A percentile compares a stretch with the other conserved stretches of the same genome.
Evolutionary conservation across 305 asterid species (phyloP).

Genomic region (Solanum aculeatissimum): DNA sequence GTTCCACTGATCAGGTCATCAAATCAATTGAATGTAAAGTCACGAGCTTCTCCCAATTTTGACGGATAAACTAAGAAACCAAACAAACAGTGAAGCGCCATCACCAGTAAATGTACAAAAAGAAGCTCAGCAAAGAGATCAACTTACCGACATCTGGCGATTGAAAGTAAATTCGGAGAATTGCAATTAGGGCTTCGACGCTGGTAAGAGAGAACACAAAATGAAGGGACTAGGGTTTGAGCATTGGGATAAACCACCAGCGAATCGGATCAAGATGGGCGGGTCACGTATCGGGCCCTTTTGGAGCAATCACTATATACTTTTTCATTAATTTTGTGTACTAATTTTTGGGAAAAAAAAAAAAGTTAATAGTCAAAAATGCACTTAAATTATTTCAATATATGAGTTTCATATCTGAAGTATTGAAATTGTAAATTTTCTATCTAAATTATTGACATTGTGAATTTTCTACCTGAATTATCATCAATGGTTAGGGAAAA

Average conservation of each 20-base stretch:
- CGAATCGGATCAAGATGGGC: not conserved
- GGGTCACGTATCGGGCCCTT: not conserved
- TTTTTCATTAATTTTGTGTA: not conserved
- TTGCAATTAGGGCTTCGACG: not conserved
- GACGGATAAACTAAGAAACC: not conserved
- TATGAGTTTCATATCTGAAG: no score
- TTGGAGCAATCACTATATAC: not conserved
- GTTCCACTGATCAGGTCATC: not conserved
- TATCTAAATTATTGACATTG: no score
- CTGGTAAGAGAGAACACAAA: not conserved
- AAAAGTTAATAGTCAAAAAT: not conserved
- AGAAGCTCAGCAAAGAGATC: not conserved
- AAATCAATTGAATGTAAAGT: not conserved
- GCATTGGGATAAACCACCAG: not conserved
- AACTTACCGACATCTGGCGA: not conserved
- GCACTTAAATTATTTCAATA: no score
- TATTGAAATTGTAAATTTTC: no score
- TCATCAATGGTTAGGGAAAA: no score
- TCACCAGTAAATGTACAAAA: not conserved
- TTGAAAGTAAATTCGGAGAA: not conserved
- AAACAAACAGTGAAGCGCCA: not conserved
- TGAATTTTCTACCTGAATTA: no score
- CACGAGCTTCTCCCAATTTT: not conserved
- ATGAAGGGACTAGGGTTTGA: not conserved
- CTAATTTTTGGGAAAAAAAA: not conserved